Base-by-base conservation (phyloP, 306 rosid species). In the Casuarina glauca region DNA sequence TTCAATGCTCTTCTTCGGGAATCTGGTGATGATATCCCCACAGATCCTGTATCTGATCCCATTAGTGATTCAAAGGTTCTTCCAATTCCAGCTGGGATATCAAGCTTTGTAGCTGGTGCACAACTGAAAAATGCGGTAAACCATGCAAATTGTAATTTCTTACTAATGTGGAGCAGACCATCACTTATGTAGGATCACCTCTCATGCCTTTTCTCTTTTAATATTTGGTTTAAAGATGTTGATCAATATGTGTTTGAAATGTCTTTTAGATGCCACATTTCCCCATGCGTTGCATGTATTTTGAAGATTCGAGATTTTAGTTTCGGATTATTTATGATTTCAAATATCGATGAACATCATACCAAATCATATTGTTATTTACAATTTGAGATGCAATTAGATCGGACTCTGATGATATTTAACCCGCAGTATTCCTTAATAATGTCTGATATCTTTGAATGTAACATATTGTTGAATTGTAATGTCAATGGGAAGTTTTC, bases 1-100 rank as follows among this genome's bases (percentile, higher is more conserved):
- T 91, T 95, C 86, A 95, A 95, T 85, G 99, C 99, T 72, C 88
- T 95, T 87, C 99, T 95, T 79, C 98, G 98, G 60, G 94, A 93
- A 82, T 91, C 98, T 61, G 89, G 84, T 35, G 97, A 95, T 55
- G 97, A 88, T 76, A 93, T 90, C 53, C 99, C 99, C 53, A 87
- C 97, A 7, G 97, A 95, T 86, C 99, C 99, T 75, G 91, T 93
- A 75, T 95, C 98, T 3, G 99, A 95, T 53, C 99, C 99, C 79
- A 90, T 95, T 50, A 84, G 96, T 64, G 97, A 95, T 82, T 83
- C 92, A 26, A 87, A 77, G 78, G 99, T 93, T 79, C 94, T 95
- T 69, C 96, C 99, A 16, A 84, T 93, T 77, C 89, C 88, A 64
- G 87, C 92, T 48, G 99, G 97, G 73, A 88, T 75, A 80, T 84